Evolutionary conservation across 2,329 filamentous ascomycete genomes (phyloP).

Genomic region (Lojkania enalia): DNA sequence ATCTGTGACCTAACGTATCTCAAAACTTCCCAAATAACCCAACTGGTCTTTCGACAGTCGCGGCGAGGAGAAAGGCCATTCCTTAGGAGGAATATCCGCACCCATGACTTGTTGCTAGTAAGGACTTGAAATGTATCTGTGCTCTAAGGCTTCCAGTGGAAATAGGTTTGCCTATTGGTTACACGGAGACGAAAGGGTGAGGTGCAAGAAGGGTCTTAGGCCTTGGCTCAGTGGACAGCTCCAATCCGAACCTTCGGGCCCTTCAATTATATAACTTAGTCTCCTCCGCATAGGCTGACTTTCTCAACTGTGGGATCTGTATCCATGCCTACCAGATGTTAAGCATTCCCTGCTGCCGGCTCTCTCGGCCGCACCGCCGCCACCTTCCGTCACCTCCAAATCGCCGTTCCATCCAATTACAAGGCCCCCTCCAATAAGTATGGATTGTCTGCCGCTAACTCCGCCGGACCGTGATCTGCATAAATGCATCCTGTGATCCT

Average conservation of each 20-base stretch:
- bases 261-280: conserved; percentile 1
- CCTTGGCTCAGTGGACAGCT: too few species aligned
- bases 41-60: too few species aligned
- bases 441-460: conserved; percentile 14
- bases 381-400: conserved; percentile 11
- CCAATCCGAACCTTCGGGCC: conserved; percentile 1
- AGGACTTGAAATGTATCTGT: too few species aligned
- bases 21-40: too few species aligned
- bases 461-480: conserved; percentile 13
- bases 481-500: conserved; percentile 14
- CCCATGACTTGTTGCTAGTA: too few species aligned
- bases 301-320: conserved; percentile 3
- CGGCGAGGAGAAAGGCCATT: too few species aligned
- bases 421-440: conserved; percentile 12
- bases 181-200: too few species aligned
- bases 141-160: too few species aligned
- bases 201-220: too few species aligned
- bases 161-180: too few species aligned
- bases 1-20: too few species aligned
- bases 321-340: conserved; percentile 3
- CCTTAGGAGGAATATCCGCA: too few species aligned
- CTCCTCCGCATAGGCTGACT: conserved; percentile 3
- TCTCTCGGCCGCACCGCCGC: conserved; percentile 11
- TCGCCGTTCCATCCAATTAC: conserved; percentile 13
- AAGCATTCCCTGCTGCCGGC: conserved; percentile 1